These are phyloP conservation scores for Geotrichum fermentans DNA, from an alignment of 1,139 yeast species.

Conservation along the genomic window DNA sequence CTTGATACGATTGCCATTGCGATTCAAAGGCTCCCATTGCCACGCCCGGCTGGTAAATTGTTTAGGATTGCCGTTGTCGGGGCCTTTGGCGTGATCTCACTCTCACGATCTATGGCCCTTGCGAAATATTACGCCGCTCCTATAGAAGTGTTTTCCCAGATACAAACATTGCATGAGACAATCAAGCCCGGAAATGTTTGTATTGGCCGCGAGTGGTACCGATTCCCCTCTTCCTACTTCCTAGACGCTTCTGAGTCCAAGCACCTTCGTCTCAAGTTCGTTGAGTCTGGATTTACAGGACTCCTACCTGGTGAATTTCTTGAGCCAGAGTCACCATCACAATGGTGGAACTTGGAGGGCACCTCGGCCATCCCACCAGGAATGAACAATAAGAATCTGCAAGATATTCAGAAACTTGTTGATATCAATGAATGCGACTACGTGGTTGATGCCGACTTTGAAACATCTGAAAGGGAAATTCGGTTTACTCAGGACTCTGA, in stretches of 20 bases:
- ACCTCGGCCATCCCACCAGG: conserved; percentile 48
- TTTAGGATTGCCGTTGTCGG: conserved; percentile 7
- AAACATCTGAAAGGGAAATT: conserved; percentile 28
- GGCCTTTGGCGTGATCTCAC: conserved; percentile 21
- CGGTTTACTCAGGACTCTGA: conserved; percentile 26
- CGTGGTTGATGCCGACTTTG: conserved; percentile 34
- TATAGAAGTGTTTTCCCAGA: conserved; percentile 30
- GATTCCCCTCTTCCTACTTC: conserved; percentile 83
- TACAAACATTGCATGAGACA: conserved; percentile 12
- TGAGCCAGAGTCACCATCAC: conserved; percentile 38
- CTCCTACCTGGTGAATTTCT: conserved; percentile 80
- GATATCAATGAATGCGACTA: conserved; percentile 34
- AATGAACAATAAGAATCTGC: conserved; percentile 69
- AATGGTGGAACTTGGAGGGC: conserved; percentile 33
- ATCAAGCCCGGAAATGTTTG: conserved; percentile 51
- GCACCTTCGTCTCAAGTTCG: conserved; percentile 53
- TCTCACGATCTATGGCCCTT: conserved; percentile 36
- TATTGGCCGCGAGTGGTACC: conserved; percentile 92
- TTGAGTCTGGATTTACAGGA: conserved; percentile 77
- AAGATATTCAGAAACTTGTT: conserved; percentile 31
- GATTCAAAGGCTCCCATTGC: not conserved
- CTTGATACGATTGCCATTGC: conserved; percentile 22
- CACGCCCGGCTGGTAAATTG: not conserved
- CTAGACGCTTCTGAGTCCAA: conserved; percentile 48
- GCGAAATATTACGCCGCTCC: conserved; percentile 38